These are phyloP conservation scores for Globisporangium barbulae DNA, from an alignment of 352 stramenopile genomes.

Conservation along the genomic window DNA sequence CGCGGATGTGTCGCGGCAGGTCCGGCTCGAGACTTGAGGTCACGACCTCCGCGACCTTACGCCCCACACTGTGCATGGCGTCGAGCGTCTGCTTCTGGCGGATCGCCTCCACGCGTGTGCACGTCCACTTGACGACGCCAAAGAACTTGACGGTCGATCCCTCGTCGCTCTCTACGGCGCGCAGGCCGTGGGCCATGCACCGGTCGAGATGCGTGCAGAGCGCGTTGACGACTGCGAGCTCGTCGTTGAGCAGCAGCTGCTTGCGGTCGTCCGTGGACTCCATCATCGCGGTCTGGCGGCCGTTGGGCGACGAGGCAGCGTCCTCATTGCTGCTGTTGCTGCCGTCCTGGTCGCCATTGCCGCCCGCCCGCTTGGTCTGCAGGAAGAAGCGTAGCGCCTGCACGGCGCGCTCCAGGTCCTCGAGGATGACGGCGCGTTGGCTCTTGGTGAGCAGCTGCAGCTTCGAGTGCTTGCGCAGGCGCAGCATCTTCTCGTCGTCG, in stretches of 20 bases:
- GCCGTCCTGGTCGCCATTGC: constrained; percentile 12
- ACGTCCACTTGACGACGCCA: constrained; percentile 84
- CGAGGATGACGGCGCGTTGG: constrained; percentile 72
- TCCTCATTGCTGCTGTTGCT: constrained; percentile 19
- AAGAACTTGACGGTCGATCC: constrained; percentile 83
- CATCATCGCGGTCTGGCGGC: constrained; percentile 47
- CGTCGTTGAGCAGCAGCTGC: constrained; percentile 67
- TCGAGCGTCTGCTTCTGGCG: constrained; percentile 64
- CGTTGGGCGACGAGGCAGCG: constrained; percentile 15
- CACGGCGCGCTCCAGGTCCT: constrained; percentile 73
- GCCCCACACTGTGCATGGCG: constrained; percentile 49
- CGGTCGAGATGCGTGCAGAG: constrained; percentile 72
- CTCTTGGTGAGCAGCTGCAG: constrained; percentile 68
- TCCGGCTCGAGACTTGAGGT: constrained; percentile 72
- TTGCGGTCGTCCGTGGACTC: constrained; percentile 71
- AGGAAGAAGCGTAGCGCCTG: constrained; percentile 53
- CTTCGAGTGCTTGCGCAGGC: constrained; percentile 50
- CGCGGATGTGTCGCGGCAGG: constrained; percentile 62
- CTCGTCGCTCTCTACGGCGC: constrained; percentile 48
- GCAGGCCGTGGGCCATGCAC: constrained; percentile 65
- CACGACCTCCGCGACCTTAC: constrained; percentile 57
- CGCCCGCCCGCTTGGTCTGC: constrained; percentile 26
- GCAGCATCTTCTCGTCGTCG: constrained; percentile 42
- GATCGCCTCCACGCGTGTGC: constrained; percentile 70
- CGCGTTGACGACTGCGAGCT: constrained; percentile 61